phyloP scores from a whole-genome alignment of 768 basidiomycete genomes.

The Strobilomyces echinocephalus region DNA sequence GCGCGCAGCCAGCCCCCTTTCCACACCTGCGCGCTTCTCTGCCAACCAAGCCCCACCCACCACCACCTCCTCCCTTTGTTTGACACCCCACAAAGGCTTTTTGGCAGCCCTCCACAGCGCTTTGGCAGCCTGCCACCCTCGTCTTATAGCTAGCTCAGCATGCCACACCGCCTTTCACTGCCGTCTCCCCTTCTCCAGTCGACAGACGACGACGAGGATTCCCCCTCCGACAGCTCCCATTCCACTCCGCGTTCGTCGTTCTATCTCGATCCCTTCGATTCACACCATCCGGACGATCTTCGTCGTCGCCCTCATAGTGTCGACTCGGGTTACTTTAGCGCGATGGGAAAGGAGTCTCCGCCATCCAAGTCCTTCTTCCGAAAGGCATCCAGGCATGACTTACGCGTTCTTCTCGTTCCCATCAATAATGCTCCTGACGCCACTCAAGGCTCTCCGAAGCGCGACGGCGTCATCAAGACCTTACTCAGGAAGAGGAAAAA shows the following conservation, averaged over 20 bases:
- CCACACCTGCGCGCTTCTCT: neutral
- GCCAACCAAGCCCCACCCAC: constrained; percentile 7
- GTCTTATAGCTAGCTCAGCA: constrained; percentile 18
- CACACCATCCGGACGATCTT: constrained; percentile 1
- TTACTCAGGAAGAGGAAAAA: constrained; percentile 24
- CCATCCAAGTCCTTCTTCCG: constrained; percentile 7
- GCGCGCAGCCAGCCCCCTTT: neutral
- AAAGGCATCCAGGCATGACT: constrained; percentile 12
- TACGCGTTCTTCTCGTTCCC: constrained; percentile 8
- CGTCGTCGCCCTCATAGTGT: constrained; percentile 18
- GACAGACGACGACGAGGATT: constrained; percentile 14
- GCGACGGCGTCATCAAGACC: constrained; percentile 16
- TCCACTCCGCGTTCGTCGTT: constrained; percentile 23
- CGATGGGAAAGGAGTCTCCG: constrained; percentile 21
- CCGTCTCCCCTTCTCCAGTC: constrained; percentile 13
- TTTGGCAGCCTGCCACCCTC: constrained; percentile 13
- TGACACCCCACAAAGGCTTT: constrained; percentile 22
- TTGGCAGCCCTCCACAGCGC: constrained; percentile 13
- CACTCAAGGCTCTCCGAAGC: constrained; percentile 16
- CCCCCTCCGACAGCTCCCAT: constrained; percentile 7
- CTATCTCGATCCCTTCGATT: neutral
- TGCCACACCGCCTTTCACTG: constrained; percentile 13
- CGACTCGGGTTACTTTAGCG: constrained; percentile 29
- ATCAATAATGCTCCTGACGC: constrained; percentile 2
- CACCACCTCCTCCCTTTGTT: constrained; percentile 20